Evolutionary conservation across 1,139 yeast genomes (phyloP), one percentile per base, ranked within the genome.

Genomic region (Pichia sp.): DNA sequence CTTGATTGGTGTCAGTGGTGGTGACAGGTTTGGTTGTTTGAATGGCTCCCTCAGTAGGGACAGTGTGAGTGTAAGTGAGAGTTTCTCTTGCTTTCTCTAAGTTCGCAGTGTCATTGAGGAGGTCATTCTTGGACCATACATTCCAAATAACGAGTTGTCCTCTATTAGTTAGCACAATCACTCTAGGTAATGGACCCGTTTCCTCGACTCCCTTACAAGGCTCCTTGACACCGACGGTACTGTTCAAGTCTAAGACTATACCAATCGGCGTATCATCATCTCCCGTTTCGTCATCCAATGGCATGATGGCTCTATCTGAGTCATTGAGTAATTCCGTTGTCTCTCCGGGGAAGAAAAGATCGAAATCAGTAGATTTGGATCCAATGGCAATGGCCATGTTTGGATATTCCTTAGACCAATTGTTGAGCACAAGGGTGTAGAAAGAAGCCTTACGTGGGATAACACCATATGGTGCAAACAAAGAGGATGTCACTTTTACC

Each of bases 241-340:
- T 62, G 6, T 69, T 60, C 13, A 77, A 50, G 52, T 84, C 94
- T 4, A 84, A 35, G 0, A 72, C 75, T 23, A 82, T 48, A 2
- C 95, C 95, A 16, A 82, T 61, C 0, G 88, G 77, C 2, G 83
- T 72, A 6, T 82, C 70, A 51, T 84, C 94, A 34, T 73, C 80
- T 27, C 71, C 74, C 0, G 77, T 60, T 2, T 69, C 78, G 13
- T 73, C 77, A 52, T 72, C 73, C 45, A 84, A 63, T 1, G 95
- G 94, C 45, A 84, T 64, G 12, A 72, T 70, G 0, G 94, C 91
- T 35, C 83, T 67, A 45, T 74, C 74, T 4, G 77, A 64, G 51
- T 86, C 96, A 47, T 80, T 83, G 4, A 69, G 57, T 17, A 78
- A 75, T 25, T 53, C 59, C 29, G 66, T 55, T 13, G 56, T 44